Base-by-base conservation (phyloP, 2,329 filamentous ascomycete species). In the Xylariaceae sp. region DNA sequence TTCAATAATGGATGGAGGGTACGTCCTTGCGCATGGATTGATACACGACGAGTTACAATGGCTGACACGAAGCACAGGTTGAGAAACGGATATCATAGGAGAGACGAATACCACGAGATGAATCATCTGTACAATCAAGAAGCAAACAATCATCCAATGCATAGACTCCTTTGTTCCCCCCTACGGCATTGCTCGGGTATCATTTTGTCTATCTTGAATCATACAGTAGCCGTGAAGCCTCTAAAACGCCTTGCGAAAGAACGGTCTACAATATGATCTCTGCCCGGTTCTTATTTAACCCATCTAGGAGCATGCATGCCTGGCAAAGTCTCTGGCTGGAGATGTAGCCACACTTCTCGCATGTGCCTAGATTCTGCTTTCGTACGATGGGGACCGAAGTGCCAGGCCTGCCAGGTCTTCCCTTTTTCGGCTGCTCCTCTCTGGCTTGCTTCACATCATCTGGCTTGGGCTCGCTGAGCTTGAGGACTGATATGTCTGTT, bases 261-360 rank as follows among this genome's bases (percentile, higher is more conserved):
- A 55, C 55, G 31, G 48, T 54, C 59, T 71, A 81, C 72, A 83
- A 77, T 63, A 73, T 68, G 56, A 86, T 81, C 61, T 82, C 75
- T 52, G 81, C 73, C 54, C 82, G 74, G 60, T 86, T 86, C 72
- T 94, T 97, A 68, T 99, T 99, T 44, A 99, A 71, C 0, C 88
- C 90, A 62, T 97, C 92, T 2, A 99, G 80, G 42, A 99, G 75
- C 56, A 86, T 87, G 68, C 94, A 99, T 0, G 94, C 94, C 71
- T 99, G 96, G 72, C 94, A 99, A 38, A 97, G 83, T 31, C 83
- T 82, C 70, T 99, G 94, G 63, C 92, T 97, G 2, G 94, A 96
- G 71, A 99, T 88, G 68, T 97, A 99, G 13, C 94, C 94, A 63
- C 94, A 99, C 47, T 83, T 86, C 64, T 87, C 83, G 66, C 94